These are phyloP conservation scores for Lachancea sp. DNA, from an alignment of 805 yeast species.

Conservation along the genomic window DNA sequence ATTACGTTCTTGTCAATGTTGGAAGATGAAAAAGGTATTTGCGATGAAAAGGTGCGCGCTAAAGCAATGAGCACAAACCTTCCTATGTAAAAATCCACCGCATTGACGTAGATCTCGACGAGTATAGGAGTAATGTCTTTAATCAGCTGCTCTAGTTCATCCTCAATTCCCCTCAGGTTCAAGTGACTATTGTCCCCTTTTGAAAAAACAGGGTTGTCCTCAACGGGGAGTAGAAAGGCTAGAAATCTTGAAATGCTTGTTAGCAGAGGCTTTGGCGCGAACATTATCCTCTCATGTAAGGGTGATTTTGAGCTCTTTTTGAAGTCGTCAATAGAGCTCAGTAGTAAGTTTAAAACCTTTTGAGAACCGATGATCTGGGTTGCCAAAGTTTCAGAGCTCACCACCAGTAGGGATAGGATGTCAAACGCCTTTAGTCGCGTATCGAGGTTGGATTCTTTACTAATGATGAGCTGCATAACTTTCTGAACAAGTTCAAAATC, in stretches of 20 bases:
- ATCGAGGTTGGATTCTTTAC: slow-evolving; percentile 28
- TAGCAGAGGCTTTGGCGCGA: slow-evolving; percentile 62
- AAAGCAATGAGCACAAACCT: slow-evolving; percentile 49
- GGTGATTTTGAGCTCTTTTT: slow-evolving; percentile 35
- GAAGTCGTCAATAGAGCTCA: slow-evolving; percentile 45
- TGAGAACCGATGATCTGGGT: slow-evolving; percentile 42
- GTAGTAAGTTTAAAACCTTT: slow-evolving; percentile 43
- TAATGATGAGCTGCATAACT: slow-evolving; percentile 26
- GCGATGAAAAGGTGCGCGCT: slow-evolving; percentile 43
- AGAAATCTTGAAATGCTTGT: slow-evolving; percentile 49
- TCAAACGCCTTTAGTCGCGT: slow-evolving; percentile 31
- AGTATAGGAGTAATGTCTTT: slow-evolving; percentile 46
- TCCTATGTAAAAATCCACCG: slow-evolving; percentile 62
- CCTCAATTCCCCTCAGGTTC: slow-evolving; percentile 22
- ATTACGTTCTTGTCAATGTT: slow-evolving; percentile 36
- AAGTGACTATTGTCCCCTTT: slow-evolving; percentile 21
- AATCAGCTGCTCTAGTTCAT: slow-evolving; percentile 34
- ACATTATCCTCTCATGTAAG: slow-evolving; percentile 66
- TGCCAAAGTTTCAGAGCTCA: slow-evolving; percentile 40
- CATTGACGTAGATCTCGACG: slow-evolving; percentile 60
- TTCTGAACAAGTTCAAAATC: slow-evolving; percentile 31
- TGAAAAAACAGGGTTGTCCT: slow-evolving; percentile 24
- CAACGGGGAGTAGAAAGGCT: slow-evolving; percentile 51
- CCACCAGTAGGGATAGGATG: slow-evolving; percentile 41
- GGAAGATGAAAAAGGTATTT: slow-evolving; percentile 30